These are phyloP conservation scores for Colletotrichum sp. DNA, from an alignment of 2,329 filamentous ascomycete genomes.

Conservation along the genomic window DNA sequence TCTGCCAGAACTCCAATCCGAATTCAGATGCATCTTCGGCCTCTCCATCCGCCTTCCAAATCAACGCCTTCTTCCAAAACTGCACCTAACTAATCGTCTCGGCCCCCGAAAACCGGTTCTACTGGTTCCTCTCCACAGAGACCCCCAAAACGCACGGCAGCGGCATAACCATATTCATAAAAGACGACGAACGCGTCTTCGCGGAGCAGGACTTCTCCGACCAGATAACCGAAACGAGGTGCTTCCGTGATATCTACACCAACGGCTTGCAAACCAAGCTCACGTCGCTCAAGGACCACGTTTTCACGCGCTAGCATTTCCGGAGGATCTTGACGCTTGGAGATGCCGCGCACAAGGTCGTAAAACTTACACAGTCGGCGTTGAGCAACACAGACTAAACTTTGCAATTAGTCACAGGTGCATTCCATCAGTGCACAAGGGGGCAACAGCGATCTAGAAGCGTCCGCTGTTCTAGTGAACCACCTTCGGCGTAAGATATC, in stretches of 20 bases:
- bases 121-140: slow-evolving; percentile 38
- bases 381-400: too few species aligned
- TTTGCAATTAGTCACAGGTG: too few species aligned
- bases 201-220: slow-evolving; percentile 22
- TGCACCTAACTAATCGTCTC: not conserved
- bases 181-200: slow-evolving; percentile 33
- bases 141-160: slow-evolving; percentile 26
- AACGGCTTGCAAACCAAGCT: slow-evolving; percentile 30
- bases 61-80: too few species aligned
- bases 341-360: slow-evolving; percentile 46
- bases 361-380: too few species aligned
- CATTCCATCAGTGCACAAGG: slow-evolving; percentile 26
- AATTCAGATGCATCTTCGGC: slow-evolving; percentile 36
- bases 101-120: slow-evolving; percentile 30
- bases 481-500: not conserved
- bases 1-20: too few species aligned
- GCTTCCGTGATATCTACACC: slow-evolving; percentile 32
- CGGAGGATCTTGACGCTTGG: slow-evolving; percentile 42
- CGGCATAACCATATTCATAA: slow-evolving; percentile 35
- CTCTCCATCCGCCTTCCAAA: slow-evolving; percentile 30
- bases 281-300: slow-evolving; percentile 29
- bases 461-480: slow-evolving; percentile 22
- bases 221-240: slow-evolving; percentile 23
- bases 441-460: slow-evolving; percentile 26
- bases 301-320: slow-evolving; percentile 40